Base-by-base conservation (phyloP, 805 yeast species). In the Diddensiella caesifluorescens region DNA sequence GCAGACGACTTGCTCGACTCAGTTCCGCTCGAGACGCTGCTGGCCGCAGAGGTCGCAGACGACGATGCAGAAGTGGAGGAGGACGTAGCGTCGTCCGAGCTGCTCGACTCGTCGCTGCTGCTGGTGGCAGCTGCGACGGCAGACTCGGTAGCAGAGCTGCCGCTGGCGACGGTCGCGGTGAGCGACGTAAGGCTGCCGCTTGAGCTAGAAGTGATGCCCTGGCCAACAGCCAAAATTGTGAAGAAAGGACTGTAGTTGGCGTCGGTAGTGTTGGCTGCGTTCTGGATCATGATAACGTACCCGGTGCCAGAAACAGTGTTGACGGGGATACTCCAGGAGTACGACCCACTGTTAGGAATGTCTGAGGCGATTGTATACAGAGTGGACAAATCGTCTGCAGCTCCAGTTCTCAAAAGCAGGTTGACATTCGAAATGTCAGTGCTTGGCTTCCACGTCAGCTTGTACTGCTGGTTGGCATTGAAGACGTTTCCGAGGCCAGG, bases 401-500 rank as follows among this genome's bases (percentile, higher is more conserved):
- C 54, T 22, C 64, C 65, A 2, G 37, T 35, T 39, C 55, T 46
- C 19, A 60, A 47, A 32, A 60, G 35, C 29, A 62, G 47, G 40
- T 47, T 46, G 41, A 62, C 55, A 23, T 45, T 50, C 9, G 46
- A 50, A 29, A 29, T 29, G 5, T 31, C 23, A 28, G 58, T 47
- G n/a, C 52, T 38, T 6, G 59, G 54, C 10, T 28, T 41, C 66
- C 66, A 62, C 30, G 53, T 57, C 31, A 62, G 45, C 40, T 46
- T 44, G 45, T 51, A 42, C 13, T 42, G 39, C 25, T 42, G 45
- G 33, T 56, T 56, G 16, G 63, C 64, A 33, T 55, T 56, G 36
- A 56, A 46, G 7, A 40, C 49, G 21, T 54, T 47, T 7, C 62
- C 61, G 31, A 35, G 44, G 23, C 45, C 48, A 7, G 63, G 63